phyloP scores from a whole-genome alignment of 2,329 filamentous ascomycete species.

The Aschersonia sp. region DNA sequence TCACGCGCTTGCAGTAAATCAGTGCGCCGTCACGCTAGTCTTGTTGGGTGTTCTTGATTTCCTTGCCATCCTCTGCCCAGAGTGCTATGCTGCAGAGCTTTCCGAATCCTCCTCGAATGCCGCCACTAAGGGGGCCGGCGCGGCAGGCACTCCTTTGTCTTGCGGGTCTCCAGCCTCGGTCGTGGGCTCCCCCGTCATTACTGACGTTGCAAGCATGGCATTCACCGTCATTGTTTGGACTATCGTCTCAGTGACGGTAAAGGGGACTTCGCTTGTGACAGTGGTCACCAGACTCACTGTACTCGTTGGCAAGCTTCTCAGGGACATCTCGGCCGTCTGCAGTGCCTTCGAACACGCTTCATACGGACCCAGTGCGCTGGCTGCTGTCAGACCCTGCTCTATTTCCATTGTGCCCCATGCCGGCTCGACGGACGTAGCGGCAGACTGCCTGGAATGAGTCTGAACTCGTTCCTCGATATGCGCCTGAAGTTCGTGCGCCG shows the following conservation, averaged over 20 bases:
- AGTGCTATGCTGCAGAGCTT: too few relatives aligned
- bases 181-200: conserved; percentile 1
- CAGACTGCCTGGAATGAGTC: not conserved
- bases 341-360: conserved; percentile 7
- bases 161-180: too few relatives aligned
- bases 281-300: not conserved
- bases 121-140: too few relatives aligned
- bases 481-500: not conserved
- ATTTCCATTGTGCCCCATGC: conserved; percentile 13
- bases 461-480: not conserved
- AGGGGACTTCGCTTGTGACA: conserved; percentile 8
- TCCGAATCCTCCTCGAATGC: too few relatives aligned
- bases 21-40: too few relatives aligned
- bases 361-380: conserved; percentile 9
- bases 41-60: too few relatives aligned
- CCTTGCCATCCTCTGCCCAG: too few relatives aligned
- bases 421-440: conserved; percentile 4
- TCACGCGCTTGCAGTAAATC: too few relatives aligned
- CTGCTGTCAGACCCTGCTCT: conserved; percentile 1
- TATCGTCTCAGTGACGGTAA: conserved; percentile 17
- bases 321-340: conserved; percentile 1
- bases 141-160: too few relatives aligned
- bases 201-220: conserved; percentile 5
- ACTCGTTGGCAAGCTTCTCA: not conserved
- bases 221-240: conserved; percentile 5